A percentile compares a stretch with the other conserved stretches of the same genome.
Evolutionary conservation across 306 rosid genomes (phyloP).

Genomic region (Cucurbita argyrosperma): DNA sequence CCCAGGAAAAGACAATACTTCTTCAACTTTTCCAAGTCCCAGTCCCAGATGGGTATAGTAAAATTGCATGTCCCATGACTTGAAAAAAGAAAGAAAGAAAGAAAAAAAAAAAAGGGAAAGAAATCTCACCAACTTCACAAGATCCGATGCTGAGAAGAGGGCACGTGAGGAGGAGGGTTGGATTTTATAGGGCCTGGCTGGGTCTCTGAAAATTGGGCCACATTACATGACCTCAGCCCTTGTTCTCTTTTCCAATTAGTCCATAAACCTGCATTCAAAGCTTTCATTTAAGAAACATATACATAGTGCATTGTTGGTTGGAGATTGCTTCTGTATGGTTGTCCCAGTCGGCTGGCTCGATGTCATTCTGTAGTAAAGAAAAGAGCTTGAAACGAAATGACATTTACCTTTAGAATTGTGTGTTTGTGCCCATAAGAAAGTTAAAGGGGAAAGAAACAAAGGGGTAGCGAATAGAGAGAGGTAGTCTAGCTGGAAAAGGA

Average conservation of each 20-base stretch:
- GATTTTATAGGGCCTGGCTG: neutral
- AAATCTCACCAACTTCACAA: neutral
- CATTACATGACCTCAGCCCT: neutral
- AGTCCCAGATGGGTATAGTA: neutral
- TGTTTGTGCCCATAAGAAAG: slow-evolving; percentile 1
- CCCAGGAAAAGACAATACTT: neutral
- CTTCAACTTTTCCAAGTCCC: neutral
- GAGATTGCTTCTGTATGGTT: neutral
- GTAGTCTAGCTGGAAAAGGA: neutral
- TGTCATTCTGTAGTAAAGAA: neutral
- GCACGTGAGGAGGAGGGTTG: slow-evolving; percentile 3
- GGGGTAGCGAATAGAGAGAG: neutral
- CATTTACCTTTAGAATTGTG: neutral
- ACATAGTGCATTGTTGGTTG: neutral
- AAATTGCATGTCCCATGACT: slow-evolving; percentile 1
- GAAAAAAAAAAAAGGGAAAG: neutral
- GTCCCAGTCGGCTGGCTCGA: neutral
- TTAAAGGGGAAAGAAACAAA: neutral
- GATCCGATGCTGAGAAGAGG: neutral
- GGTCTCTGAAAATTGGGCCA: neutral
- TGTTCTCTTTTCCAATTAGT: neutral
- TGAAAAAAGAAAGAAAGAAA: neutral
- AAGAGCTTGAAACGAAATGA: neutral
- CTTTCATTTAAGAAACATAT: neutral
- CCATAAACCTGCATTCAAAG: neutral